Evolutionary conservation across 768 basidiomycete species (phyloP), one percentile per base, ranked within the genome.

Genomic region (Lactarius indigo): DNA sequence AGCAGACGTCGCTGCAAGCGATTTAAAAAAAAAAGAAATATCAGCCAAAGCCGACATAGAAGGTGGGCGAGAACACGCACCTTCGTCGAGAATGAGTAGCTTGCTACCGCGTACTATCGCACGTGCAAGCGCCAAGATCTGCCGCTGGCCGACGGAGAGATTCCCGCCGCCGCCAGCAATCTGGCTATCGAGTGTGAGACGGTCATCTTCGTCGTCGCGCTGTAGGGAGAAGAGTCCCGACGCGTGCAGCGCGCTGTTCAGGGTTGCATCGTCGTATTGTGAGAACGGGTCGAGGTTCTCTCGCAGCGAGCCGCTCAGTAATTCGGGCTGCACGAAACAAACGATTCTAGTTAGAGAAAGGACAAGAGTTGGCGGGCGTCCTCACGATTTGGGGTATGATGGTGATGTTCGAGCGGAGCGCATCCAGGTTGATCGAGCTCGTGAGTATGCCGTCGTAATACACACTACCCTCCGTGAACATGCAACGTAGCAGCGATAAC

Each of bases 261-360:
- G n/a, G n/a, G n/a, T n/a, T n/a, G n/a, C n/a, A n/a, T n/a, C n/a
- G n/a, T n/a, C n/a, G n/a, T n/a, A n/a, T n/a, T n/a, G n/a, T n/a
- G n/a, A n/a, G n/a, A 86, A 87, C 0, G 85, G 87, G 72, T 88
- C 87, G 28, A 87, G 75, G 70, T 87, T 87, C 60, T 78, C 77
- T 37, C 87, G 80, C 28, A 87, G 75, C 6, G 82, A 83, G 6
- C 87, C 87, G 44, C 81, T 82, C 37, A 87, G 73, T 0, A 87
- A 74, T 59, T 85, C 82, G 42, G 83, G 82, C 78, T 80, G 61
- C 42, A 8, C n/a, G 7, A 20, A 44, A 6, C 12, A 26, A 35
- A 50, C 2, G 5, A 28, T 35, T 12, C n/a, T 20, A 20, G 31
- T n/a, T n/a, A 33, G 31, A 44, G 7, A 13, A 23, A 30, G 55